A percentile compares a stretch with the other conserved stretches of the same genome.
Conservation (phyloP, 2,329 filamentous ascomycete genomes). For the Pseudogymnoascus pannorum region DNA sequence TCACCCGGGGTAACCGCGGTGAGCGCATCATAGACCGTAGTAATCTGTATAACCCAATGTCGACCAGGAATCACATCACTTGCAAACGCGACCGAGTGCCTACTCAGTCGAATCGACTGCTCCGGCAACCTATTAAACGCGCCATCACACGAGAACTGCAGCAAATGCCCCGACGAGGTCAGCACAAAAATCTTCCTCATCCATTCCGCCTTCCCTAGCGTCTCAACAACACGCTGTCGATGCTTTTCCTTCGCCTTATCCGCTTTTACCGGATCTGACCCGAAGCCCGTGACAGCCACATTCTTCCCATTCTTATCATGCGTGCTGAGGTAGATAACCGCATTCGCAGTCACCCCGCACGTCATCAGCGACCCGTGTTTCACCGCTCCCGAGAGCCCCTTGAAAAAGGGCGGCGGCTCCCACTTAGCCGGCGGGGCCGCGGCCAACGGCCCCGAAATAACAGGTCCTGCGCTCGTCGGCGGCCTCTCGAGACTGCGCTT, state of each 20-base stretch:
- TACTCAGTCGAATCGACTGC: conserved; percentile 63
- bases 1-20: conserved; percentile 18
- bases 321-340: background rate
- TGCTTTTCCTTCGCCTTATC: background rate
- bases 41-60: conserved; percentile 71
- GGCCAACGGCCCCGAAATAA: background rate
- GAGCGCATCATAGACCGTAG: conserved; percentile 53
- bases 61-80: conserved; percentile 72
- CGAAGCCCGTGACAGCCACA: background rate
- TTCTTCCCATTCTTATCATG: background rate
- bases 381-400: background rate
- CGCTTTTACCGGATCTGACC: background rate
- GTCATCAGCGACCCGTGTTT: background rate
- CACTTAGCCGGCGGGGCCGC: background rate
- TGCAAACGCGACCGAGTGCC: conserved; percentile 70
- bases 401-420: background rate
- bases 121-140: conserved; percentile 66
- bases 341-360: background rate
- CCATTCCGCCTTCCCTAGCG: conserved; percentile 47
- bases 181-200: conserved; percentile 67
- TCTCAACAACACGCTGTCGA: background rate
- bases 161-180: conserved; percentile 57
- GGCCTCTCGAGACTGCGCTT: background rate
- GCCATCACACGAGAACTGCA: conserved; percentile 68
- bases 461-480: background rate